These are phyloP conservation scores for Cryptococcus sp. DNA, from an alignment of 1,284 basidiomycete species.

Conservation along the genomic window DNA sequence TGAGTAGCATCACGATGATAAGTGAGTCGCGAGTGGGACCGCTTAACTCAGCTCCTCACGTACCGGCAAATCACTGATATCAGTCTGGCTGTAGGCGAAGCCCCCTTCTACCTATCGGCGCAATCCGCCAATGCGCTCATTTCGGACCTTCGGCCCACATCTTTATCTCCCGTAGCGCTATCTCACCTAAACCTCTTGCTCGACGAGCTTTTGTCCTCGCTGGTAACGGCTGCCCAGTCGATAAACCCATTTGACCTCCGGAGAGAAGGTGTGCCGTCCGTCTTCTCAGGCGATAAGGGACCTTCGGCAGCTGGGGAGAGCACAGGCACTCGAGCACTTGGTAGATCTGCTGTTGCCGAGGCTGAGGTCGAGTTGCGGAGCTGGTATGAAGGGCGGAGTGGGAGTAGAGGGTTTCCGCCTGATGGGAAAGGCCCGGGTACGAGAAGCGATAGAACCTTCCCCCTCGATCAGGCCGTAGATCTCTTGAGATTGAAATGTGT, in stretches of 20 bases:
- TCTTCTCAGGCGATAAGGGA: constrained; percentile 62
- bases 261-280: constrained; percentile 64
- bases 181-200: constrained; percentile 77
- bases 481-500: constrained; percentile 47
- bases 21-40: background rate
- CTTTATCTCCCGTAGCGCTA: constrained; percentile 72
- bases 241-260: constrained; percentile 74
- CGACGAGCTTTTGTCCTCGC: constrained; percentile 79
- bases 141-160: constrained; percentile 85
- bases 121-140: constrained; percentile 84
- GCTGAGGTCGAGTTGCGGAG: constrained; percentile 86
- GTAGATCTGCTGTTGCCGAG: constrained; percentile 86
- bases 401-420: constrained; percentile 31
- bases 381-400: constrained; percentile 63
- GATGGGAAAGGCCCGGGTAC: constrained; percentile 40
- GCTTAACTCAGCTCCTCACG: background rate
- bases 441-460: constrained; percentile 31
- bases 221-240: constrained; percentile 71
- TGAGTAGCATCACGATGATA: background rate
- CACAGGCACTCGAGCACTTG: constrained; percentile 58
- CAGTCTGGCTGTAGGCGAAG: too few species aligned
- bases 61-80: background rate
- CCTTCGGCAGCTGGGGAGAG: constrained; percentile 19
- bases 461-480: constrained; percentile 40
- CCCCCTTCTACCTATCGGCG: constrained; percentile 66